Conservation (phyloP, 768 basidiomycete species). For the Amanita exitialis region DNA sequence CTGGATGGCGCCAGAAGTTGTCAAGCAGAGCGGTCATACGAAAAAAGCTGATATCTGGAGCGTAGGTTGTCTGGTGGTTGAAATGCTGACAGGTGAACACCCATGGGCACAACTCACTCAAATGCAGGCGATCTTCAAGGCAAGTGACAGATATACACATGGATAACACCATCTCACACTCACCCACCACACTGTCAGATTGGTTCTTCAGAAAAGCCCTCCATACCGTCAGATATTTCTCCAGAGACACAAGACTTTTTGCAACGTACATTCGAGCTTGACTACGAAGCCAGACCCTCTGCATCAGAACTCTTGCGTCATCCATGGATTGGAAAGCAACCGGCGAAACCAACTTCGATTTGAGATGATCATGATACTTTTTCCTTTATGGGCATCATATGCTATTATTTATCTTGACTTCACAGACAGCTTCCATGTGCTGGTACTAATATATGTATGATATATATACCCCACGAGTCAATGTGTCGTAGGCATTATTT, state of each 20-base stretch:
- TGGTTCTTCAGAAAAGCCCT: slow-evolving; percentile 80
- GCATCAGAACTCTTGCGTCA: slow-evolving; percentile 70
- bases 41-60: slow-evolving; percentile 95
- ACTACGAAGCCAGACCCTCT: slow-evolving; percentile 72
- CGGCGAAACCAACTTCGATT: not conserved
- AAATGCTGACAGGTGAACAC: slow-evolving; percentile 95
- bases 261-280: slow-evolving; percentile 74
- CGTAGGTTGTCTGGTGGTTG: slow-evolving; percentile 88
- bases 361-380: not conserved
- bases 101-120: slow-evolving; percentile 94
- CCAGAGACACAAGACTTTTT: slow-evolving; percentile 84
- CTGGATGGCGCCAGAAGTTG: slow-evolving; percentile 99
- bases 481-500: not conserved
- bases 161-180: not conserved
- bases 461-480: not conserved
- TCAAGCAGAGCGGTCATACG: slow-evolving; percentile 90
- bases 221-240: slow-evolving; percentile 88
- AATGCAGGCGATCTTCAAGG: slow-evolving; percentile 99
- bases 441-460: slow-evolving; percentile 1
- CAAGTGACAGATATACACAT: slow-evolving; percentile 18
- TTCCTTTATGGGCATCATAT: slow-evolving; percentile 1
- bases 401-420: slow-evolving; percentile 2
- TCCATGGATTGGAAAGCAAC: slow-evolving; percentile 51
- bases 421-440: not conserved
- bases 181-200: slow-evolving; percentile 47